Conservation (phyloP, 768 basidiomycete species). For the Strobilomyces dryophilus region DNA sequence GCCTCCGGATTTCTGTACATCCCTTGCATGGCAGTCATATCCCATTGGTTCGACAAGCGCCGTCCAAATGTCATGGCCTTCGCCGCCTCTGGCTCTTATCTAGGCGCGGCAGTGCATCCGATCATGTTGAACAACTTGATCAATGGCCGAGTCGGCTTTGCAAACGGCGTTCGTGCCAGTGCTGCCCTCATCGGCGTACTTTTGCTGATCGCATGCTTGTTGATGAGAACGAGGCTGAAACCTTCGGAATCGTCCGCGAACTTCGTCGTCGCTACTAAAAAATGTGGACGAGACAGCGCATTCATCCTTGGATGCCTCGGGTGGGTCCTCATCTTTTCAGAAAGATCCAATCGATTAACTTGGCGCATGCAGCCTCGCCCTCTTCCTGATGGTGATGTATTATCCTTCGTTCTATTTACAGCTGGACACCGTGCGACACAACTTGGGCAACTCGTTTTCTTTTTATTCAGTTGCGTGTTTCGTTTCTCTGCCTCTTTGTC, state of each 20-base stretch:
- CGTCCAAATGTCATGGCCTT: slow-evolving; percentile 52
- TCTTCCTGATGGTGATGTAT: slow-evolving; percentile 42
- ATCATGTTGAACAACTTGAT: slow-evolving; percentile 54
- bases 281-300: slow-evolving; percentile 21
- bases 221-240: slow-evolving; percentile 37
- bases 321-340: slow-evolving; percentile 3
- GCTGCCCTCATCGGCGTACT: slow-evolving; percentile 37
- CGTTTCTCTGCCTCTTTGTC: background rate
- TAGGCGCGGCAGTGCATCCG: slow-evolving; percentile 58
- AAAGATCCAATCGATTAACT: background rate
- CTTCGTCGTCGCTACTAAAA: slow-evolving; percentile 21
- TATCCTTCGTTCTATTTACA: slow-evolving; percentile 62
- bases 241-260: slow-evolving; percentile 27
- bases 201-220: slow-evolving; percentile 35
- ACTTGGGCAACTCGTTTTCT: slow-evolving; percentile 43
- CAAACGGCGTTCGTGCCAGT: slow-evolving; percentile 38
- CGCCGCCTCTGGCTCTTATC: slow-evolving; percentile 50
- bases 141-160: slow-evolving; percentile 44
- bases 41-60: slow-evolving; percentile 49
- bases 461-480: slow-evolving; percentile 53
- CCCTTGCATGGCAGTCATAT: slow-evolving; percentile 44
- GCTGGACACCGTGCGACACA: slow-evolving; percentile 46
- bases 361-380: slow-evolving; percentile 13
- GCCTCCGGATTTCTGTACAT: slow-evolving; percentile 46
- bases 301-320: slow-evolving; percentile 29